Evolutionary conservation across 176 grass and related monocot species (phyloP).

Genomic region (Echinochloa phyllopogon): DNA sequence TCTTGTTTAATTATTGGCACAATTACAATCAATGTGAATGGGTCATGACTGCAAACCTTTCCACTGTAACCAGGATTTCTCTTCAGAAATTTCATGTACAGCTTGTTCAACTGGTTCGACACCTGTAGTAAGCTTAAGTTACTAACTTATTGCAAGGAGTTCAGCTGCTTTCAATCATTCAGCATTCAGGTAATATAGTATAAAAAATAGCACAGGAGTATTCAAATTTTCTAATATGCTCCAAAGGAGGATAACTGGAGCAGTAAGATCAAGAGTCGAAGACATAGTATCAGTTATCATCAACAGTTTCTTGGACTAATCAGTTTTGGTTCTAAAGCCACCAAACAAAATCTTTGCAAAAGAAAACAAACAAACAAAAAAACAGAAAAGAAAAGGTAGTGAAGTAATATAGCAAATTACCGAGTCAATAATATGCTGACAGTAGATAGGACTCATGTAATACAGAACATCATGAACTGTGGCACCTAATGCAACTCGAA

Average conservation of each 20-base stretch:
- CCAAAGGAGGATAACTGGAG: not conserved
- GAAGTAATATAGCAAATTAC: conserved; percentile 58
- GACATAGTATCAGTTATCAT: not conserved
- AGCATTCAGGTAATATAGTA: not conserved
- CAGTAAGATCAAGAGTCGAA: not conserved
- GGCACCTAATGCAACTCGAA: conserved; percentile 79
- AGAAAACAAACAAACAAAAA: not conserved
- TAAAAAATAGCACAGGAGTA: not conserved
- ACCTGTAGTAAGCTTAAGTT: conserved; percentile 64
- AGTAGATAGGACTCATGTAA: conserved; percentile 99
- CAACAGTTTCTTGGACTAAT: not conserved
- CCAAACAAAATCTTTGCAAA: not conserved
- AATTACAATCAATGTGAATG: not conserved
- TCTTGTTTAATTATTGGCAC: conserved; percentile 1
- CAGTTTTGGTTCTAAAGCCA: conserved; percentile 16
- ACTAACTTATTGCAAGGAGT: not conserved
- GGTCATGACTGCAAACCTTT: conserved; percentile 60
- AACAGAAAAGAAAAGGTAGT: conserved; percentile 3
- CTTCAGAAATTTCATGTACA: conserved; percentile 93
- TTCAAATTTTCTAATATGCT: not conserved
- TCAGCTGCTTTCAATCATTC: not conserved
- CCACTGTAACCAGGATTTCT: conserved; percentile 96
- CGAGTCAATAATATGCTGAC: conserved; percentile 96
- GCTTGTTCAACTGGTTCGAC: conserved; percentile 80
- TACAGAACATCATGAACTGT: conserved; percentile 99